phyloP scores from a whole-genome alignment of 2,329 filamentous ascomycete species.

The Phyllosticta citrichinensis region DNA sequence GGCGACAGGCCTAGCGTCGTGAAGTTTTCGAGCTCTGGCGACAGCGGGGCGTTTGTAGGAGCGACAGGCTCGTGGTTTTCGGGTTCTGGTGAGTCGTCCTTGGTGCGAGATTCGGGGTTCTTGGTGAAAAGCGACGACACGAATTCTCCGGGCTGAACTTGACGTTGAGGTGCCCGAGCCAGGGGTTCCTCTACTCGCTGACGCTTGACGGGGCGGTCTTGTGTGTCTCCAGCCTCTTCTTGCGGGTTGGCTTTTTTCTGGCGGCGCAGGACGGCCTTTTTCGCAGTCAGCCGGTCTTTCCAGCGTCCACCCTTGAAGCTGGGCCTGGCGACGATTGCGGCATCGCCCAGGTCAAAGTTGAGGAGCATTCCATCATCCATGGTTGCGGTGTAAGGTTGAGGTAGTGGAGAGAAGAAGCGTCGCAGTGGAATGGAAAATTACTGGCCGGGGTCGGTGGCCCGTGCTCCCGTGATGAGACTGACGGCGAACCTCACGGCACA shows the following conservation, averaged over 20 bases:
- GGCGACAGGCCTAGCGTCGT: slow-evolving; percentile 74
- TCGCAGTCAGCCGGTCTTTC: slow-evolving; percentile 77
- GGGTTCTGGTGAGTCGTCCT: slow-evolving; percentile 40
- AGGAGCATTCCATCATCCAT: slow-evolving; percentile 97
- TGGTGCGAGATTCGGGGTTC: slow-evolving; percentile 66
- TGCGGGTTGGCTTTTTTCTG: slow-evolving; percentile 28
- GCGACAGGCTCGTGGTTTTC: slow-evolving; percentile 42
- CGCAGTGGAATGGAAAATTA: neutral
- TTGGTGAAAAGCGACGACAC: slow-evolving; percentile 88
- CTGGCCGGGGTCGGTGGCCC: neutral
- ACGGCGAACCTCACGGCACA: slow-evolving; percentile 9
- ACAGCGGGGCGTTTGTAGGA: slow-evolving; percentile 83
- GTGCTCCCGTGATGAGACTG: slow-evolving; percentile 1
- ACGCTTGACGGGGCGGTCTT: slow-evolving; percentile 11
- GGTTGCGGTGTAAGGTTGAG: slow-evolving; percentile 9
- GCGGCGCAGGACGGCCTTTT: slow-evolving; percentile 52
- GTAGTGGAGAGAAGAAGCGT: neutral
- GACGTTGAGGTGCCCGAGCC: neutral
- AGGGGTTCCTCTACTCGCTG: slow-evolving; percentile 12
- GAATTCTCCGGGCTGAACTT: slow-evolving; percentile 45
- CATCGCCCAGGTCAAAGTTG: slow-evolving; percentile 74
- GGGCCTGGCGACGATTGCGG: slow-evolving; percentile 50
- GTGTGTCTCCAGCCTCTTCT: neutral
- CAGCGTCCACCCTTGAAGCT: slow-evolving; percentile 83
- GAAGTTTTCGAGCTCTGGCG: slow-evolving; percentile 76